Evolutionary conservation across 2,329 filamentous ascomycete species (phyloP).

Genomic region (Penicillium sp.): DNA sequence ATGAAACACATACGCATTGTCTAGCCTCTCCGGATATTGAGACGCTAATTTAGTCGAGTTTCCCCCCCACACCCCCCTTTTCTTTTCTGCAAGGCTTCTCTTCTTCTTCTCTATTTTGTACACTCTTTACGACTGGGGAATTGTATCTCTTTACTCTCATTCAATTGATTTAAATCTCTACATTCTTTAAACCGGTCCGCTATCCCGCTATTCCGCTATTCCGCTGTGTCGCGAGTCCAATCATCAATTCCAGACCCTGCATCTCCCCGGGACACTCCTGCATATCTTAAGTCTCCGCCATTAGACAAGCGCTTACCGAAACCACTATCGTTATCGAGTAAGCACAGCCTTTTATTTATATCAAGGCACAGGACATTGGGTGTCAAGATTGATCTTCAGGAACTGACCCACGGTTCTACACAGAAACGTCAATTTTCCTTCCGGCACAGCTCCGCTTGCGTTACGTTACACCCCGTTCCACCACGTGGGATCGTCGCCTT

Average conservation of each 20-base stretch:
- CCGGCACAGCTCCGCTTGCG: slow-evolving; percentile 1
- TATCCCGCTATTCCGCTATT: background rate
- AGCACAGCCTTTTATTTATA: background rate
- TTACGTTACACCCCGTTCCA: background rate
- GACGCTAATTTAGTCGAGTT: slow-evolving; percentile 3
- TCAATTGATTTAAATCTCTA: slow-evolving; percentile 3
- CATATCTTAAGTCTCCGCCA: background rate
- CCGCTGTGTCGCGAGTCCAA: background rate
- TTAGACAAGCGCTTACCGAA: slow-evolving; percentile 1
- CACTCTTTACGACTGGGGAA: slow-evolving; percentile 1
- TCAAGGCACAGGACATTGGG: background rate
- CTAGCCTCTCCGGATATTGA: slow-evolving; percentile 2
- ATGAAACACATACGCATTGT: slow-evolving; percentile 5
- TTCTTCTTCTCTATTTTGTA: slow-evolving; percentile 6
- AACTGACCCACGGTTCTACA: slow-evolving; percentile 9
- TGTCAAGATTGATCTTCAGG: background rate
- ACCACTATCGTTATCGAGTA: background rate
- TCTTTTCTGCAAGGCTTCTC: slow-evolving; percentile 12
- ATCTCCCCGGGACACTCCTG: background rate
- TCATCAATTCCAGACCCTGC: background rate
- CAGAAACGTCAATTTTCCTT: slow-evolving; percentile 7
- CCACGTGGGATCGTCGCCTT: slow-evolving; percentile 7
- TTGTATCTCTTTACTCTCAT: background rate
- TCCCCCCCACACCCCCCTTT: slow-evolving; percentile 7
- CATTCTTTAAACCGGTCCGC: background rate